Conservation (phyloP, 2,329 filamentous ascomycete genomes). For the Colletotrichum sp. region DNA sequence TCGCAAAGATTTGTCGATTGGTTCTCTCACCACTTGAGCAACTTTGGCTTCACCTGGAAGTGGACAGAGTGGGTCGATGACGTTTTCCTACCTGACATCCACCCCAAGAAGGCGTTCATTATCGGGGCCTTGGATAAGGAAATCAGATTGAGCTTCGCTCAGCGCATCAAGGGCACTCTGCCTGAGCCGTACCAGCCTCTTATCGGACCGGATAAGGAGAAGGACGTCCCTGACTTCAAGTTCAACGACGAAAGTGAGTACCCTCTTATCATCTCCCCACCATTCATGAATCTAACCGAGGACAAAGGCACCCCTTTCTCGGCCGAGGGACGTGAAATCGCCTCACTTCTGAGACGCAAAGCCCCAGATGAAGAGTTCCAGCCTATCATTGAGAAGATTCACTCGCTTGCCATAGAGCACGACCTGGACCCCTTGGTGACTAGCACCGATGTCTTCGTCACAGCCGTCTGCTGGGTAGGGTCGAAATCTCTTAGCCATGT, state of each 20-base stretch:
- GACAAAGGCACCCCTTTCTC: conserved; percentile 76
- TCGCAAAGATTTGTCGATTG: conserved; percentile 90
- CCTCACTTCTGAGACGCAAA: conserved; percentile 81
- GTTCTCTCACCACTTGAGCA: conserved; percentile 97
- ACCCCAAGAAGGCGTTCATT: conserved; percentile 94
- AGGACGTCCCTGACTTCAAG: conserved; percentile 96
- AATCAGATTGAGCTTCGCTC: conserved; percentile 93
- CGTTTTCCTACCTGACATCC: conserved; percentile 74
- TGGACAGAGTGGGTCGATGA: conserved; percentile 98
- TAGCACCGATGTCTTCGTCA: conserved; percentile 95
- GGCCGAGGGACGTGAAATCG: conserved; percentile 82
- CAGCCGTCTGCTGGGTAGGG: conserved; percentile 89
- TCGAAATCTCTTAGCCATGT: conserved; percentile 97
- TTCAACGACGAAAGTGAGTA: conserved; percentile 75
- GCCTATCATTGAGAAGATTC: conserved; percentile 78
- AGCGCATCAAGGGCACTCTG: conserved; percentile 92
- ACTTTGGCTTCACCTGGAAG: conserved; percentile 99
- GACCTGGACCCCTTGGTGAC: conserved; percentile 80
- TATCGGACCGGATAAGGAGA: conserved; percentile 87
- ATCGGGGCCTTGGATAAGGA: conserved; percentile 92
- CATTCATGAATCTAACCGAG: conserved; percentile 21
- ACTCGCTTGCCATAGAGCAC: conserved; percentile 74
- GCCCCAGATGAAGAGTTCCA: conserved; percentile 87
- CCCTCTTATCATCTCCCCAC: not conserved
- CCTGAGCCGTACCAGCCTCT: conserved; percentile 82